Conservation (phyloP, 352 stramenopile species). For the Pythium scleroteichum region DNA sequence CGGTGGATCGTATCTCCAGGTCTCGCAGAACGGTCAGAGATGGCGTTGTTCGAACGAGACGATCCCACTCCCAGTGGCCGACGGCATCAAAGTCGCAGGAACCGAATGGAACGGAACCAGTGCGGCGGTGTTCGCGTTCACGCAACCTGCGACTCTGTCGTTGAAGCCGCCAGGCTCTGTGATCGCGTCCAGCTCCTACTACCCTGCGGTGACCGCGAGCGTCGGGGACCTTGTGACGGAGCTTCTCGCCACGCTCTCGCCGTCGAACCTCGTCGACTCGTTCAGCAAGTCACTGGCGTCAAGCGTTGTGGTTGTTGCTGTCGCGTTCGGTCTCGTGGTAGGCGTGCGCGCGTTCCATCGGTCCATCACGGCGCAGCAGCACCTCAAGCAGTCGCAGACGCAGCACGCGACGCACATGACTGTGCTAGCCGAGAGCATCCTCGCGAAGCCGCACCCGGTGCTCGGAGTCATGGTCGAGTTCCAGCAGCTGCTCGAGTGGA, state of each 20-base stretch:
- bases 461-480: constrained; percentile 46
- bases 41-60: constrained; percentile 53
- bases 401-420: background rate
- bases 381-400: constrained; percentile 14
- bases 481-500: constrained; percentile 50
- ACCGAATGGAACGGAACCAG: constrained; percentile 10
- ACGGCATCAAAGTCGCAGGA: constrained; percentile 10
- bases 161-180: constrained; percentile 8
- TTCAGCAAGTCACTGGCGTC: constrained; percentile 23
- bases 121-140: constrained; percentile 26
- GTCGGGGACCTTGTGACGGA: constrained; percentile 8
- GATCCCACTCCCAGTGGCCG: constrained; percentile 38
- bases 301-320: constrained; percentile 24
- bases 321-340: constrained; percentile 28
- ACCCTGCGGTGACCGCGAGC: constrained; percentile 15
- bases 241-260: constrained; percentile 18
- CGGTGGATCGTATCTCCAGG: constrained; percentile 41
- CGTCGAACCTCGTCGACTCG: constrained; percentile 27
- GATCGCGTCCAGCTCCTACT: constrained; percentile 8
- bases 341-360: constrained; percentile 31
- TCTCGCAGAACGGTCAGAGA: constrained; percentile 21
- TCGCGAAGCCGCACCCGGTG: constrained; percentile 40
- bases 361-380: constrained; percentile 23
- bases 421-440: constrained; percentile 20
- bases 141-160: constrained; percentile 3